Conservation (phyloP, 2,329 filamentous ascomycete species). For the Botrytis paeoniae region DNA sequence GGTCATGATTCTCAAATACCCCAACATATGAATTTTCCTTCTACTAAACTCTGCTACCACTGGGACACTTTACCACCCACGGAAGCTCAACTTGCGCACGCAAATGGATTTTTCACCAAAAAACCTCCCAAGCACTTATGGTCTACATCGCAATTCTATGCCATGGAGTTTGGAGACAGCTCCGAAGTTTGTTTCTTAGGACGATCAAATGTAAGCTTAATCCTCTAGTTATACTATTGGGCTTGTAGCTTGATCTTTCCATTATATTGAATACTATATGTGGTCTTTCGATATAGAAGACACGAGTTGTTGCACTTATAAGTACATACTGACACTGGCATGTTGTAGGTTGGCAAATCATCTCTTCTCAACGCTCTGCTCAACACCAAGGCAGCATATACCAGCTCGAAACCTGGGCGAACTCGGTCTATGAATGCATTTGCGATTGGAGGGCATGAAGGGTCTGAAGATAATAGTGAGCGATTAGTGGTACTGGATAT, state of each 20-base stretch:
- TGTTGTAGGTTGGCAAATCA: constrained; percentile 56
- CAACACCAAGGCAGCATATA: constrained; percentile 49
- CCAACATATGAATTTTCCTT: constrained; percentile 15
- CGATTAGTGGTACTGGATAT: constrained; percentile 63
- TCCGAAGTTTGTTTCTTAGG: constrained; percentile 56
- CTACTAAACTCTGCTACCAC: constrained; percentile 42
- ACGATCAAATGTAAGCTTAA: constrained; percentile 53
- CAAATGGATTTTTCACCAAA: constrained; percentile 45
- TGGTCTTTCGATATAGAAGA: background rate
- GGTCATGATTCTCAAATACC: constrained; percentile 10
- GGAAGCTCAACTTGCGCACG: constrained; percentile 43
- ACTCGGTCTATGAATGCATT: constrained; percentile 67
- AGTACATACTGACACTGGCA: background rate
- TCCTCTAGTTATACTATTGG: background rate
- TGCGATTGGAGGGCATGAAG: constrained; percentile 48
- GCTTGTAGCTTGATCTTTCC: background rate
- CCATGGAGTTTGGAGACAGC: constrained; percentile 48
- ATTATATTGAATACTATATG: background rate
- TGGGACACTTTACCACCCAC: constrained; percentile 50
- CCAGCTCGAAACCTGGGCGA: constrained; percentile 57
- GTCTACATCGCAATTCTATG: constrained; percentile 58
- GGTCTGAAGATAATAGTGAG: constrained; percentile 28
- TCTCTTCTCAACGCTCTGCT: constrained; percentile 64
- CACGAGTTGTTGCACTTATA: background rate
- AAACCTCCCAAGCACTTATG: constrained; percentile 55